Conservation (phyloP, 2,329 filamentous ascomycete species). For the Neophaeococcomyces mojaviensis region DNA sequence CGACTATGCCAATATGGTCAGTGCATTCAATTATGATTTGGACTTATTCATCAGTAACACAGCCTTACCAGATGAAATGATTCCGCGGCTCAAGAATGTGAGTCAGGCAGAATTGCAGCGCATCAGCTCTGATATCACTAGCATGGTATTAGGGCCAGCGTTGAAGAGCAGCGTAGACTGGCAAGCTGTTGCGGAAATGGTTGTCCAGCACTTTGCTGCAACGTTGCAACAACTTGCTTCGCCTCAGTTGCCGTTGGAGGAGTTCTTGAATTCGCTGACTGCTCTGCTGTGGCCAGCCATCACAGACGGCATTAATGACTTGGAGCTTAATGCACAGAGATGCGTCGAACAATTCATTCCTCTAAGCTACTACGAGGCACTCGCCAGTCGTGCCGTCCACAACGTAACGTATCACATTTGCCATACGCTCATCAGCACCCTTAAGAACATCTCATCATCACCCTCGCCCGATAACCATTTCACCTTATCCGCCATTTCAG, state of each 20-base stretch:
- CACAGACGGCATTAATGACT: slow-evolving; percentile 27
- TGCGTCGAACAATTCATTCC: slow-evolving; percentile 32
- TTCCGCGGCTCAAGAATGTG: slow-evolving; percentile 29
- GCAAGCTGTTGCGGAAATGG: slow-evolving; percentile 60
- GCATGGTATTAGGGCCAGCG: slow-evolving; percentile 29
- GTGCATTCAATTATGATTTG: slow-evolving; percentile 37
- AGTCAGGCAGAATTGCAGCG: slow-evolving; percentile 28
- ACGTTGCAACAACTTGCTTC: slow-evolving; percentile 40
- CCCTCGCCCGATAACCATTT: slow-evolving; percentile 3
- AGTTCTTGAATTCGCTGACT: slow-evolving; percentile 27
- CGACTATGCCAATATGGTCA: slow-evolving; percentile 45
- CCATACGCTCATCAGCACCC: slow-evolving; percentile 25
- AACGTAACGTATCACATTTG: slow-evolving; percentile 29
- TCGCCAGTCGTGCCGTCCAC: slow-evolving; percentile 27
- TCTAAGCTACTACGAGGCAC: slow-evolving; percentile 5
- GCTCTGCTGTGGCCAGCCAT: slow-evolving; percentile 29
- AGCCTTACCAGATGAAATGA: slow-evolving; percentile 26
- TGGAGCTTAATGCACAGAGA: slow-evolving; percentile 24
- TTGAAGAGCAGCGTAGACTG: slow-evolving; percentile 44
- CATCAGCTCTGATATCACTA: slow-evolving; percentile 39
- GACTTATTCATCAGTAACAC: slow-evolving; percentile 34
- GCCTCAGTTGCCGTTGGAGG: background rate
- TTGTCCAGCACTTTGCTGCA: slow-evolving; percentile 55
- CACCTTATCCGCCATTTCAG: too few relatives aligned
- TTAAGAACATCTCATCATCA: slow-evolving; percentile 14